A percentile compares a stretch with the other conserved stretches of the same genome.
These are phyloP conservation scores for Grosmannia huntii DNA, from an alignment of 2,329 filamentous ascomycete genomes.

Conservation along the genomic window DNA sequence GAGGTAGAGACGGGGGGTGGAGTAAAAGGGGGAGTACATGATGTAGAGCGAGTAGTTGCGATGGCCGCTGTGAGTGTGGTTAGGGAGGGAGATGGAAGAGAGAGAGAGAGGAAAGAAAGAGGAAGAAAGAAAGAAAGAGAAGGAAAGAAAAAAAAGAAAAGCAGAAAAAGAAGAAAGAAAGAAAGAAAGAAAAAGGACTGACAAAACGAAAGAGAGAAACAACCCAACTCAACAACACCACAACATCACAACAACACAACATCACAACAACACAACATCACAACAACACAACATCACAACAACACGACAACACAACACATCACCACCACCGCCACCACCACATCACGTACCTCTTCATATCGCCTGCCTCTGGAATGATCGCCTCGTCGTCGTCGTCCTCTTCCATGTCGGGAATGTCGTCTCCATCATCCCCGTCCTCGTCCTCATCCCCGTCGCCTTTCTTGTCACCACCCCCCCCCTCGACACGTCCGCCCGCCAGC, in stretches of 20 bases:
- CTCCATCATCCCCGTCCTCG: constrained; percentile 41
- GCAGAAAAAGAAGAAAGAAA: too few species aligned
- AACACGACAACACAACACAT: too few species aligned
- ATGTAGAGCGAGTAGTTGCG: constrained; percentile 98
- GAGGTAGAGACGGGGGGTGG: constrained; percentile 87
- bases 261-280: too few species aligned
- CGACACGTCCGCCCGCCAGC: background rate
- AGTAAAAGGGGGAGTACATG: constrained; percentile 93
- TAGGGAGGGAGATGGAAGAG: background rate
- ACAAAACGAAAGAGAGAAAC: too few species aligned
- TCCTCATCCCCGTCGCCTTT: constrained; percentile 49
- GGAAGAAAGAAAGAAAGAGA: background rate
- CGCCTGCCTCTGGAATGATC: constrained; percentile 65
- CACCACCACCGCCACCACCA: too few species aligned
- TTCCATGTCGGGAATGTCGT: constrained; percentile 96
- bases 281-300: too few species aligned
- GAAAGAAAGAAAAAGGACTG: too few species aligned
- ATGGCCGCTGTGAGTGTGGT: constrained; percentile 47
- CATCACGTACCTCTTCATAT: constrained; percentile 30
- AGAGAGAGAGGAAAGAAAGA: constrained; percentile 1
- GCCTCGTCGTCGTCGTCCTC: constrained; percentile 95
- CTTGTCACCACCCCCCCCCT: background rate
- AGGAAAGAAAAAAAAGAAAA: background rate
- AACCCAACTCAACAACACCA: too few species aligned
- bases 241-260: too few species aligned